Conservation (phyloP, 345 rosid genomes). For the Eucalyptus tenuipes region DNA sequence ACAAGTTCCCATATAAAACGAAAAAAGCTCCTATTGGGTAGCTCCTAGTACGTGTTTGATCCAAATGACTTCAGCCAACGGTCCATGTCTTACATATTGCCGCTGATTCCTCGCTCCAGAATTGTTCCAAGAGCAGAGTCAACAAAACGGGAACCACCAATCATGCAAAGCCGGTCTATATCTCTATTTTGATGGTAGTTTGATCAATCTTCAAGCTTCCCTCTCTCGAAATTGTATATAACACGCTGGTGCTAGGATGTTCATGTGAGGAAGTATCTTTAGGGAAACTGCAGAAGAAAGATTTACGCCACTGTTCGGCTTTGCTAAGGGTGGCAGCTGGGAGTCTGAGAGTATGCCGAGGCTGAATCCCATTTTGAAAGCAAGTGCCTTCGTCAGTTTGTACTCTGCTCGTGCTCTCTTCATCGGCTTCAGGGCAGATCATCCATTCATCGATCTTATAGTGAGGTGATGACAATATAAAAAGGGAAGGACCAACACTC, state of each 20-base stretch:
- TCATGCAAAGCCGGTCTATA: neutral
- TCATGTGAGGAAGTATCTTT: neutral
- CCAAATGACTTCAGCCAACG: constrained; percentile 39
- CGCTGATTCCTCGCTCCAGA: constrained; percentile 20
- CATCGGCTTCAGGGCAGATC: neutral
- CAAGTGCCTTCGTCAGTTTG: neutral
- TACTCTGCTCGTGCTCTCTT: neutral
- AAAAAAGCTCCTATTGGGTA: constrained; percentile 33
- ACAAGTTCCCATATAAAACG: constrained; percentile 36
- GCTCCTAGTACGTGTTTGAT: constrained; percentile 45
- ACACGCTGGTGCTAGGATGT: neutral
- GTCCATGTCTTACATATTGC: constrained; percentile 12
- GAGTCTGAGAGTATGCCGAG: neutral
- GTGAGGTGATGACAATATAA: neutral
- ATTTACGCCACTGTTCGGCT: neutral
- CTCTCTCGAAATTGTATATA: neutral
- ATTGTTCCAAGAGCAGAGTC: constrained; percentile 25
- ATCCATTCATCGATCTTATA: neutral
- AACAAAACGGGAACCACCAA: constrained; percentile 30
- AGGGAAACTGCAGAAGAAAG: neutral
- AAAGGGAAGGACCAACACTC: neutral
- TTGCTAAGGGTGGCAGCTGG: neutral
- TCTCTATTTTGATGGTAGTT: neutral
- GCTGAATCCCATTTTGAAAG: neutral
- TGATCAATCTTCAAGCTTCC: neutral